Conservation (phyloP, 73 alveolate genomes). For the Tetrahymena borealis region DNA sequence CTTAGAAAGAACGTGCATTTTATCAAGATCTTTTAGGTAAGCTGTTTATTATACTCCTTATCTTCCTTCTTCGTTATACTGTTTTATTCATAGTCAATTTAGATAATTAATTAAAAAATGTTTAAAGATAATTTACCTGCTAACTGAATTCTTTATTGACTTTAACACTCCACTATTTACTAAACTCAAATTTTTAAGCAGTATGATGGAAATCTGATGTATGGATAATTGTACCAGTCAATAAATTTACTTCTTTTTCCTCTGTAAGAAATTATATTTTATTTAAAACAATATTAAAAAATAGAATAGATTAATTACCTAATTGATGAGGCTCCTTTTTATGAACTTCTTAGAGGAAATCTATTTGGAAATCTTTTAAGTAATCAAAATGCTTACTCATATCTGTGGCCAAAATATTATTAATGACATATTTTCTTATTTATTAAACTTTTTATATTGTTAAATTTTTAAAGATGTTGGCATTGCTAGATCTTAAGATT, state of each 20-base stretch:
- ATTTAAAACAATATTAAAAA: too few species aligned
- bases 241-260: slow-evolving; percentile 31
- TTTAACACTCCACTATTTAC: slow-evolving; percentile 22
- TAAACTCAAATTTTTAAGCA: slow-evolving; percentile 17
- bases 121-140: not conserved
- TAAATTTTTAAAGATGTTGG: slow-evolving; percentile 45
- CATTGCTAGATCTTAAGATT: slow-evolving; percentile 47
- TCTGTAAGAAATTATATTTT: too few species aligned
- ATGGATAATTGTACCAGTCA: slow-evolving; percentile 31
- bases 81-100: not conserved
- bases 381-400: slow-evolving; percentile 36
- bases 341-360: slow-evolving; percentile 15
- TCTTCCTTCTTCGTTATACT: slow-evolving; percentile 27
- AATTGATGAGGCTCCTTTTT: not conserved
- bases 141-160: slow-evolving; percentile 20
- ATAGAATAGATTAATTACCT: not conserved
- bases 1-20: slow-evolving; percentile 36
- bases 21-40: slow-evolving; percentile 36
- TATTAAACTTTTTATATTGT: slow-evolving; percentile 44
- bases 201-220: slow-evolving; percentile 33
- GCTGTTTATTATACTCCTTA: slow-evolving; percentile 29
- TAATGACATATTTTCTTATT: slow-evolving; percentile 59
- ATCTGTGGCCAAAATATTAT: slow-evolving; percentile 62
- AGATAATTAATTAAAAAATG: not conserved
- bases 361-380: slow-evolving; percentile 6